Evolutionary conservation across 371 early-diverging fungal species (phyloP), one percentile per base, ranked within the genome.

Genomic region (Parasitella parasitica): DNA sequence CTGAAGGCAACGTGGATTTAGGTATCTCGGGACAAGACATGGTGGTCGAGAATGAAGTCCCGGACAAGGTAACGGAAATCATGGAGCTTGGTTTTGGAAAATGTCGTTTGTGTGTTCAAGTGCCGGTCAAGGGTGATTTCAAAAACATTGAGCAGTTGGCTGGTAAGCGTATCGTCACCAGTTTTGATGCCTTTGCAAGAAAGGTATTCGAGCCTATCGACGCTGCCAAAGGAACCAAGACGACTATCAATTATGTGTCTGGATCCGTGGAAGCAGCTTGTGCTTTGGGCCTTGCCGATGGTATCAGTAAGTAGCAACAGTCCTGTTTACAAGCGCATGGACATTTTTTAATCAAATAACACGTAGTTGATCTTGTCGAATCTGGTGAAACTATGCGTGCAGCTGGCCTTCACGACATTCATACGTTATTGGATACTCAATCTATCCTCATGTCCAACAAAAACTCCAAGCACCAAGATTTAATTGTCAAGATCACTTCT

Each of bases 331-430:
- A n/a, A n/a, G n/a, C n/a, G n/a, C n/a, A n/a, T n/a, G n/a, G n/a
- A n/a, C n/a, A n/a, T n/a, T n/a, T n/a, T n/a, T n/a, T n/a, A n/a
- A n/a, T n/a, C n/a, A n/a, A n/a, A n/a, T n/a, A n/a, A n/a, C n/a
- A n/a, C n/a, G 4, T 36, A 69, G 69, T 69, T 57, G 69, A 69
- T 64, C 54, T 69, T 41, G 69, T 69, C 35, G 99, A 98, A 80
- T 94, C 95, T 22, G 98, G 98, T 60, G 98, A 98, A 67, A 98
- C 99, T 15, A 98, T 98, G 98, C 89, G 94, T 63, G 98, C 97
- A 30, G 98, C 98, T 30, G 96, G 96, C n/a, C 88, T 98, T 46
- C 91, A 91, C 71, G 90, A 90, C 51, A 91, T 97, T 54, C 87
- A 84, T 54, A 95, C 94, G 7, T 71, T 98, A 18, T 64, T 94